Evolutionary conservation across 129 eudicot genomes (phyloP).

Genomic region (Flaveria sonorensis): DNA sequence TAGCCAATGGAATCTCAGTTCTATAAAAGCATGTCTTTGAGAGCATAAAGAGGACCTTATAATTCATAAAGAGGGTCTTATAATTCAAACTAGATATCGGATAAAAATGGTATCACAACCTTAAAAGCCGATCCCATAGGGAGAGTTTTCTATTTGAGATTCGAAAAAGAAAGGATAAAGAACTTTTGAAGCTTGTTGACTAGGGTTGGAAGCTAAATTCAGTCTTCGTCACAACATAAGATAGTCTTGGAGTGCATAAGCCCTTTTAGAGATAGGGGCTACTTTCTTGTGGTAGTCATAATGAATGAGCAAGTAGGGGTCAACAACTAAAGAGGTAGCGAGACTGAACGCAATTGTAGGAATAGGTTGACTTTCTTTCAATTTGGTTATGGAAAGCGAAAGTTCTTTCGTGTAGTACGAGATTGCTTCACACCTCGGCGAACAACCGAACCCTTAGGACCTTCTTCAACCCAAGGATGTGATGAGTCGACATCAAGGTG

Average conservation of each 20-base stretch:
- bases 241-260: not conserved
- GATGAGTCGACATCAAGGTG: too few relatives aligned
- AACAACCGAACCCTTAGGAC: too few relatives aligned
- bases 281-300: constrained; percentile 8
- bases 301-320: not conserved
- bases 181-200: not conserved
- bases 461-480: too few relatives aligned
- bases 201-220: not conserved
- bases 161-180: too few relatives aligned
- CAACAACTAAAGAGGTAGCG: constrained; percentile 6
- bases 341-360: not conserved
- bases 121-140: too few relatives aligned
- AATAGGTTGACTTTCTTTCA: not conserved
- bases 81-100: too few relatives aligned
- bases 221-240: not conserved
- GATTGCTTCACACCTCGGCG: too few relatives aligned
- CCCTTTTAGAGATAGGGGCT: not conserved
- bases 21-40: too few relatives aligned
- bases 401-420: not conserved
- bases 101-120: too few relatives aligned
- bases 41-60: too few relatives aligned
- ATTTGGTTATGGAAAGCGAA: not conserved
- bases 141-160: not conserved
- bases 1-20: too few relatives aligned
- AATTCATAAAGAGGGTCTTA: too few relatives aligned